phyloP scores from a whole-genome alignment of 805 yeast species.

The Hanseniaspora jakobsenii region DNA sequence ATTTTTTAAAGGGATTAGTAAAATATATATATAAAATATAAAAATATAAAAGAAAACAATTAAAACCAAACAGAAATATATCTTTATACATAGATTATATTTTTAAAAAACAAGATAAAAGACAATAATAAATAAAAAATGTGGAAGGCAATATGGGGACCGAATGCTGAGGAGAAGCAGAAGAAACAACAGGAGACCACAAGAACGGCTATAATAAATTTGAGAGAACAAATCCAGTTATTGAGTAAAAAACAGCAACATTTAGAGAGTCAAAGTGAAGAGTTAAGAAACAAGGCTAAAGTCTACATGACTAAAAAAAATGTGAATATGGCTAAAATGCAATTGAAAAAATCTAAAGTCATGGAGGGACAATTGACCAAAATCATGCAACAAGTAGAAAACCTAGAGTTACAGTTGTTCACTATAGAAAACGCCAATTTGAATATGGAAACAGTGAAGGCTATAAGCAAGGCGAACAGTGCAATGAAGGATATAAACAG shows the following conservation, averaged over 20 bases:
- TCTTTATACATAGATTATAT: too few relatives aligned
- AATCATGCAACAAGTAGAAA: conserved; percentile 76
- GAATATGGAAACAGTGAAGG: conserved; percentile 96
- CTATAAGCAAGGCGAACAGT: conserved; percentile 93
- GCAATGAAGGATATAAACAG: conserved; percentile 96
- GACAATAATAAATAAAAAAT: background rate
- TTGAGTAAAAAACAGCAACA: conserved; percentile 72
- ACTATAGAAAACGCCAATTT: conserved; percentile 91
- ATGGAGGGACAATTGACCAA: conserved; percentile 66
- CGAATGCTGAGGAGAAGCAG: conserved; percentile 8
- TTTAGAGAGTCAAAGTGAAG: conserved; percentile 68
- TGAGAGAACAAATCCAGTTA: conserved; percentile 80
- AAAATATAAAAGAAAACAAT: too few relatives aligned
- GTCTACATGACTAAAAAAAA: conserved; percentile 60
- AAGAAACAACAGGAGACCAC: conserved; percentile 49
- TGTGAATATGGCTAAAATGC: conserved; percentile 58
- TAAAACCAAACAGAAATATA: too few relatives aligned
- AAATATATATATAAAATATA: too few relatives aligned
- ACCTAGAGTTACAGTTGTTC: conserved; percentile 76
- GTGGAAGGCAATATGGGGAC: conserved; percentile 15
- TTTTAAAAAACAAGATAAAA: background rate
- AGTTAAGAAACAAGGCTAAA: conserved; percentile 71
- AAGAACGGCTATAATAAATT: conserved; percentile 79
- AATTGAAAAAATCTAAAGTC: conserved; percentile 77
- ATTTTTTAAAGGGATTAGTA: too few relatives aligned